phyloP scores from a whole-genome alignment of 495 filamentous ascomycete species.

The Massariosphaeria phaeospora region DNA sequence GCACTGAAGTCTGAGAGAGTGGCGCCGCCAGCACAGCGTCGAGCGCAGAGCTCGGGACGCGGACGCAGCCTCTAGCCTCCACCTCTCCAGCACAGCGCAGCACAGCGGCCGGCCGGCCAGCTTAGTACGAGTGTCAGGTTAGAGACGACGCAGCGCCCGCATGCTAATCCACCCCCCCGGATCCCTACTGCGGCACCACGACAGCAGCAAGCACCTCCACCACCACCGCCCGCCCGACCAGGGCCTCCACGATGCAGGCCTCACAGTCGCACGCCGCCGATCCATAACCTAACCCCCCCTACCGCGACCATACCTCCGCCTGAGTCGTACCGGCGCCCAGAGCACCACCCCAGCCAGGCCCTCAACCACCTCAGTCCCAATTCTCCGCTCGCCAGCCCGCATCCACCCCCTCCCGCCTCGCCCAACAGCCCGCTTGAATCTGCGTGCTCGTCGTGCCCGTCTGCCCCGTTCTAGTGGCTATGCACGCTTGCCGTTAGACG shows the following conservation, averaged over 20 bases:
- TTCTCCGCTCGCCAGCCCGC: conserved; percentile 25
- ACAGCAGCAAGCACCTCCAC: conserved; percentile 7
- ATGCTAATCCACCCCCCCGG: conserved; percentile 17
- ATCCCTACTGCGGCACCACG: conserved; percentile 18
- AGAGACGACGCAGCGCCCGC: conserved; percentile 8
- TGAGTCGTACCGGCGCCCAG: too few species aligned
- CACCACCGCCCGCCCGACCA: too few species aligned
- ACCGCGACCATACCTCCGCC: too few species aligned
- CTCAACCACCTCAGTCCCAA: conserved; percentile 22
- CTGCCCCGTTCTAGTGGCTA: too few species aligned
- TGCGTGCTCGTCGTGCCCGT: too few species aligned
- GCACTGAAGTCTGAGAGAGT: too few species aligned
- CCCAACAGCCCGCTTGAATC: conserved; percentile 6
- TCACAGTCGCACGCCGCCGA: conserved; percentile 19
- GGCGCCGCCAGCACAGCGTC: conserved; percentile 28
- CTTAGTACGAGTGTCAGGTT: conserved; percentile 19
- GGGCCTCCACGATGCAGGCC: too few species aligned
- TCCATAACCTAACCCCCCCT: conserved; percentile 9
- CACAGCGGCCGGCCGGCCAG: too few species aligned
- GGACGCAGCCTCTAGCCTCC: too few species aligned
- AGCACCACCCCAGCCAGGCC: conserved; percentile 12
- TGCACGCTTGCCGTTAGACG: conserved; percentile 18
- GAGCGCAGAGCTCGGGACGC: conserved; percentile 9
- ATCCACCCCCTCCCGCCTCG: conserved; percentile 21
- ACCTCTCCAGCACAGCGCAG: too few species aligned